phyloP scores from a whole-genome alignment of 495 filamentous ascomycete species.

The Hypoxylon intermedium region DNA sequence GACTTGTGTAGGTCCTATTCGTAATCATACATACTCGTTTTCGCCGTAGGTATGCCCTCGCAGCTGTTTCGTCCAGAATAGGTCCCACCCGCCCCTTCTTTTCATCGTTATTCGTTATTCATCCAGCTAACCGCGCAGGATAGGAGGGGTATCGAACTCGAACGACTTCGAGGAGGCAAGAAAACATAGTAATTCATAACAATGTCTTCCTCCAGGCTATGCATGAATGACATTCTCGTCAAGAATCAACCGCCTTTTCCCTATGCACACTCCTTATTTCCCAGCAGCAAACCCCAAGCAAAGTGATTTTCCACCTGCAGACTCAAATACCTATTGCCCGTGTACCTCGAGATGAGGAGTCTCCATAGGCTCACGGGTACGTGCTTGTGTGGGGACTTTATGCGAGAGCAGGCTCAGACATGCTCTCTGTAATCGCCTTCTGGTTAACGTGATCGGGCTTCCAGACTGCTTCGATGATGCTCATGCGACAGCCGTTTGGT shows the following conservation, averaged over 20 bases:
- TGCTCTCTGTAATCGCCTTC: not conserved
- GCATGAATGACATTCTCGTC: conserved; percentile 19
- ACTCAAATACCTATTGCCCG: conserved; percentile 7
- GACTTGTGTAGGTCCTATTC: conserved; percentile 17
- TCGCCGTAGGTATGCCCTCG: conserved; percentile 3
- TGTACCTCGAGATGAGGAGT: conserved; percentile 4
- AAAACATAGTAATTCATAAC: conserved; percentile 7
- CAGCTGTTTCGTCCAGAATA: conserved; percentile 8
- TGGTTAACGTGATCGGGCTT: conserved; percentile 38
- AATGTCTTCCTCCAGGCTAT: conserved; percentile 33
- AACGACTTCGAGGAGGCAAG: conserved; percentile 2
- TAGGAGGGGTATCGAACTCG: conserved; percentile 25
- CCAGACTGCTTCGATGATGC: conserved; percentile 60
- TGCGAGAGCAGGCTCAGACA: not conserved
- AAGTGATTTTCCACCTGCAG: conserved; percentile 9
- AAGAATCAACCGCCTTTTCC: conserved; percentile 10
- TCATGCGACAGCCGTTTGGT: conserved; percentile 55
- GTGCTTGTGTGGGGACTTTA: not conserved
- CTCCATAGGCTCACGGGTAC: not conserved
- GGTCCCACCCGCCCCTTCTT: not conserved
- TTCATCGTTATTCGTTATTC: conserved; percentile 14
- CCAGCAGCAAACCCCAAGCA: not conserved
- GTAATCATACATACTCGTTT: conserved; percentile 23
- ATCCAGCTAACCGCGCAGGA: conserved; percentile 5
- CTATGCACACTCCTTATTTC: conserved; percentile 16